Percentiles rank a stretch among this genome's conserved stretches.
These are phyloP conservation scores for Euphorbia schlechtendalii DNA, from an alignment of 441 rosid species.

Conservation along the genomic window DNA sequence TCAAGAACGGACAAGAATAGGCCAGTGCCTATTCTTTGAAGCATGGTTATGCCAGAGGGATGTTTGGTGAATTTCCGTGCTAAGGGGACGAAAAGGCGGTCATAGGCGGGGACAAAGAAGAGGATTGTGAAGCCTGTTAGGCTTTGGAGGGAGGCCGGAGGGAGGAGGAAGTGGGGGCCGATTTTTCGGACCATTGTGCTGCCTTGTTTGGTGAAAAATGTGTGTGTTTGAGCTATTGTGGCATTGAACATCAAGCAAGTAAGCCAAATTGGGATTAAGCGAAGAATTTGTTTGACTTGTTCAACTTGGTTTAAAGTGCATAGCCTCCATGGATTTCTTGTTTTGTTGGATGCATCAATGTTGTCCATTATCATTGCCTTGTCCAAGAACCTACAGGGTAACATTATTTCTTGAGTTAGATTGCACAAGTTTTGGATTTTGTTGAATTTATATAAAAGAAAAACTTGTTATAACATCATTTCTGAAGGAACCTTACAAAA, in stretches of 20 bases:
- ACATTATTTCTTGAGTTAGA: not conserved
- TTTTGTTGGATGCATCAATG: conserved; percentile 30
- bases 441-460: too few species aligned
- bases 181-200: conserved; percentile 54
- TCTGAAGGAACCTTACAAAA: too few species aligned
- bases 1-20: conserved; percentile 41
- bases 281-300: conserved; percentile 64
- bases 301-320: conserved; percentile 74
- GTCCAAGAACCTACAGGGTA: conserved; percentile 50
- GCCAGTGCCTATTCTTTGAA: conserved; percentile 72
- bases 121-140: conserved; percentile 58
- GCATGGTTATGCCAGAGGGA: conserved; percentile 65
- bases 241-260: conserved; percentile 65
- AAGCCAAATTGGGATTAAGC: conserved; percentile 72
- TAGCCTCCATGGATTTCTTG: conserved; percentile 62
- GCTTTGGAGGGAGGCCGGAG: conserved; percentile 70
- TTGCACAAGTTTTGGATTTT: too few species aligned
- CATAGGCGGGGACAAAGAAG: conserved; percentile 49
- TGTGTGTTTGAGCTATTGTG: conserved; percentile 51
- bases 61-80: conserved; percentile 49
- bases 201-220: conserved; percentile 80
- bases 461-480: too few species aligned
- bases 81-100: conserved; percentile 50
- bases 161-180: conserved; percentile 47
- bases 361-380: conserved; percentile 67